Evolutionary conservation across 2,329 filamentous ascomycete species (phyloP).

Genomic region (Claviceps sp.): DNA sequence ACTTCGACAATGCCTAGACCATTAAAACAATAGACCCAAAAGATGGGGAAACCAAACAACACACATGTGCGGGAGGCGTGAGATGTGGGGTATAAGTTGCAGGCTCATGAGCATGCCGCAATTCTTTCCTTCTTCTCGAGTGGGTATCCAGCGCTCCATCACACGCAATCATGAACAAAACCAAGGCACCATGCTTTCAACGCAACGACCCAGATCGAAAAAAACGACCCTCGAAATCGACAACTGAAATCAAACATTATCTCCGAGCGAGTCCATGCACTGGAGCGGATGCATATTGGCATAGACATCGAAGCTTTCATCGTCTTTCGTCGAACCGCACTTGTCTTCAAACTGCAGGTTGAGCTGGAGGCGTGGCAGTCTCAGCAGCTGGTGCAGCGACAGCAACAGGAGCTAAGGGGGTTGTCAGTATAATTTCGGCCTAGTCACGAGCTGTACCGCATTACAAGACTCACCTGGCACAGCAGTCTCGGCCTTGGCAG

Average conservation of each 20-base stretch:
- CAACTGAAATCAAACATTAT: constrained; percentile 1
- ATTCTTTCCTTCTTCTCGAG: constrained; percentile 11
- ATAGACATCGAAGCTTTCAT: not conserved
- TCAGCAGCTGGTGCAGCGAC: constrained; percentile 7
- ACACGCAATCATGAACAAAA: constrained; percentile 10
- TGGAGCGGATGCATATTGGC: not conserved
- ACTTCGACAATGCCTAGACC: constrained; percentile 4
- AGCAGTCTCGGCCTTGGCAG: constrained; percentile 1
- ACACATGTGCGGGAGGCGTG: constrained; percentile 4
- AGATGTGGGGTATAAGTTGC: constrained; percentile 18
- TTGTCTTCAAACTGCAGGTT: not conserved
- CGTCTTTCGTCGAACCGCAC: not conserved
- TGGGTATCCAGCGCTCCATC: constrained; percentile 19
- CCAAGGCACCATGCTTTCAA: constrained; percentile 3
- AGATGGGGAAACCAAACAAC: constrained; percentile 5
- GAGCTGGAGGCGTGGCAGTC: constrained; percentile 5
- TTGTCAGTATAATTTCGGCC: not conserved
- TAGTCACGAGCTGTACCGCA: not conserved
- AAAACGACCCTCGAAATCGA: not conserved
- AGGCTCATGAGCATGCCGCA: constrained; percentile 13
- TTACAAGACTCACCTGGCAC: constrained; percentile 1
- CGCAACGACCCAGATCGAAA: constrained; percentile 1
- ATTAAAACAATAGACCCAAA: constrained; percentile 7
- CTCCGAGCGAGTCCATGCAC: not conserved
- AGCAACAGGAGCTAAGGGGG: constrained; percentile 2